Conservation (phyloP, 1,284 basidiomycete species). For the Trametes versicolor region DNA sequence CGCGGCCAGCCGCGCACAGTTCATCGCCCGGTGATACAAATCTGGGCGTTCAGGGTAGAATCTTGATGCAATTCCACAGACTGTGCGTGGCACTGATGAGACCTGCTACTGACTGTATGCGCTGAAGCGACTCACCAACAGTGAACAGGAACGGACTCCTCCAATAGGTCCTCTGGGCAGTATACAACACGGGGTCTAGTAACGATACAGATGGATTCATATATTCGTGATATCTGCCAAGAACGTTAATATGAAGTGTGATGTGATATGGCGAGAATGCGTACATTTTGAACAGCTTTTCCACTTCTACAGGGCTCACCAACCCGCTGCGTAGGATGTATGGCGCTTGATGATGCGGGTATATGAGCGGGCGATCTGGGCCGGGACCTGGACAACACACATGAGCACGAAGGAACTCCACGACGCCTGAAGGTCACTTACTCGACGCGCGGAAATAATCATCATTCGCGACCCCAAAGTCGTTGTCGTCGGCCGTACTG, state of each 20-base stretch:
- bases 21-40: conserved; percentile 73
- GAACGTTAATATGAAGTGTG: conserved; percentile 11
- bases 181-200: conserved; percentile 80
- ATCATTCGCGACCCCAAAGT: conserved; percentile 68
- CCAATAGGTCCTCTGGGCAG: conserved; percentile 74
- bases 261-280: conserved; percentile 37
- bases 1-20: conserved; percentile 76
- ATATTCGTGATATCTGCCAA: conserved; percentile 71
- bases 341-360: conserved; percentile 62
- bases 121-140: conserved; percentile 67
- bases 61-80: conserved; percentile 81
- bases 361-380: conserved; percentile 47
- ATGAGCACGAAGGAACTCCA: neutral
- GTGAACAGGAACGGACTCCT: conserved; percentile 86
- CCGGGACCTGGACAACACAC: conserved; percentile 51
- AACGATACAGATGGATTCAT: conserved; percentile 80
- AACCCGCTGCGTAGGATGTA: conserved; percentile 77
- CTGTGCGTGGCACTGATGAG: conserved; percentile 48
- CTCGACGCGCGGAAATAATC: conserved; percentile 69
- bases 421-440: conserved; percentile 46
- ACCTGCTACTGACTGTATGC: neutral
- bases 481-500: conserved; percentile 54
- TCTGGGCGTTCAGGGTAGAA: conserved; percentile 73
- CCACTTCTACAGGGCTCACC: conserved; percentile 76
- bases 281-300: conserved; percentile 82